Evolutionary conservation across 1,139 yeast genomes (phyloP), one percentile per base, ranked within the genome.

Genomic region (Suhomyces coccinellae): DNA sequence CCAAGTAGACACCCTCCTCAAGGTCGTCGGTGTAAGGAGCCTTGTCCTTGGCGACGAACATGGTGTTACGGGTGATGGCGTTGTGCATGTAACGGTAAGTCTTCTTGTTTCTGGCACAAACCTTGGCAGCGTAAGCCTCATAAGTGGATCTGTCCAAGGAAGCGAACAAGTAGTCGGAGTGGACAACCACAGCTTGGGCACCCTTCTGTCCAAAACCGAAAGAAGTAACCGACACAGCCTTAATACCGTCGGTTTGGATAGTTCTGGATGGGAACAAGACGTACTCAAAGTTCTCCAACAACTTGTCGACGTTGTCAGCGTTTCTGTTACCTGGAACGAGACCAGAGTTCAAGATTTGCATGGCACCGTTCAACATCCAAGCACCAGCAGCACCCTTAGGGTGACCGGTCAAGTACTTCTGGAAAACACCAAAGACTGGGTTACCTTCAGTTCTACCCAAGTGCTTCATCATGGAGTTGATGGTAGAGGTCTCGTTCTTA

Each of bases 331-430:
- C 99, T 57, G 99, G 99, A 59, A 93, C 96, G 61, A 91, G 66
- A 71, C 99, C 99, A 61, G 88, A 69, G 73, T 88, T 86, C 67
- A 93, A 78, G 56, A 91, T 85, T 77, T 93, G 99, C 57, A 93
- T 77, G 51, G 91, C 97, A 73, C 99, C 99, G 71, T 93, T 95
- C 80, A 93, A 77, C 99, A 95, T 93, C 99, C 99, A 93, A 52
- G 99, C 98, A 80, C 98, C 99, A 48, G 99, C 99, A 59, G 99
- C 99, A 82, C 99, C 99, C 86, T 93, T 93, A 63, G 99, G 99
- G 77, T 93, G 99, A 74, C 99, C 99, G 61, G 99, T 93, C 64
- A 93, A 82, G 83, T 82, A 93, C 74, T 93, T 93, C 74, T 93
- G 99, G 96, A 93, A 91, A 45, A 93, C 96, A 80, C 98, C 98